Evolutionary conservation across 345 rosid species (phyloP), one percentile per base, ranked within the genome.

Genomic region (Boechera retrofracta): DNA sequence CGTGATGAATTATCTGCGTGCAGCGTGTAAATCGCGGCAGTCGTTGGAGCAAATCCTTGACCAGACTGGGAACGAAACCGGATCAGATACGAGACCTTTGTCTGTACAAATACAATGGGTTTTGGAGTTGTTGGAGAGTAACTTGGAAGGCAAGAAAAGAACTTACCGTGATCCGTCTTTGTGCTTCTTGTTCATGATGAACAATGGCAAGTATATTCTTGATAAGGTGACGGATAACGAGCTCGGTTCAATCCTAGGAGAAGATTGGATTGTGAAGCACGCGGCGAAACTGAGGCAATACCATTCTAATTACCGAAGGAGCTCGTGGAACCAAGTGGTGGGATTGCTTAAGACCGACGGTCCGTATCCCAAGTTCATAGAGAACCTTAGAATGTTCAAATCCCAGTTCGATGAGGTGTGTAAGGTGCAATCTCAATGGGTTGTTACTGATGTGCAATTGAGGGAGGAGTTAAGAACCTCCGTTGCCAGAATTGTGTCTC

Each of bases 1-100:
- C 10, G 96, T 94, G 31, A 89, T 94, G 91, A 94, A 91, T 64
- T 94, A 89, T 82, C 83, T 90, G 11, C 89, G 94, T 10, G 98
- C 98, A 0, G 97, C 98, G 0, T 91, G 96, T 79, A 82, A 90
- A 53, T 90, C 97, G 0, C 73, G 89, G 8, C 84, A 83, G 24
- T 83, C 91, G 5, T 82, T 94, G 7, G 98, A 94, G 62, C 91
- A 82, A 57, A 83, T 94, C 4, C 88, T 91, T 9, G 93, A 86
- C n/a, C 92, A 94, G 78, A 10, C 77, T 2, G 74, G 56, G 31
- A 82, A 66, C 69, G 85, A 67, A 18, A 65, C 72, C 6, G 74
- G 80, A 3, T 67, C 86, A 10, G 86, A 74, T 26, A 82, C 77
- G 0, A 80, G 91, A 13, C 83, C 94, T 0, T 73, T 94, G 80